Evolutionary conservation across 2,329 filamentous ascomycete genomes (phyloP), one percentile per base, ranked within the genome.

Genomic region (Sporothrix pseudoabietina): DNA sequence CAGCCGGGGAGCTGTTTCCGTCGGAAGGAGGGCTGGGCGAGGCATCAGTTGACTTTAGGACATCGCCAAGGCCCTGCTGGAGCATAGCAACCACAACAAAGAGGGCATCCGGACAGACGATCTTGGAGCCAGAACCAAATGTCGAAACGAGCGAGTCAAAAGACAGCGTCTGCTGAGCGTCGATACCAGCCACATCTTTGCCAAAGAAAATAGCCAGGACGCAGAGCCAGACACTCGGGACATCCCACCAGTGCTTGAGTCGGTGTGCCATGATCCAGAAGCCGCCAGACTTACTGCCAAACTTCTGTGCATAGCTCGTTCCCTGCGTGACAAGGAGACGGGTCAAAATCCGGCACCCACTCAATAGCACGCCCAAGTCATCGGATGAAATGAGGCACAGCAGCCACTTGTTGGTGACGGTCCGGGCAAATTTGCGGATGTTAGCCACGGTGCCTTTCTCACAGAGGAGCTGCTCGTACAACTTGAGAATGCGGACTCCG

Each of bases 401-500:
- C 16, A 97, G 87, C 94, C 94, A 98, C 91, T 97, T 97, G 77
- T 97, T 97, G 30, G 95, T 98, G 9, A 99, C 95, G 1, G 95
- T 97, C 79, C 92, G 92, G 5, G 94, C 93, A 84, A 99, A 98
- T 78, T 94, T 96, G 79, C 91, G 89, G 72, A 97, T 92, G 75
- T 91, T 90, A 16, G 84, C 84, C 10, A 87, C 83, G 76, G 91
- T 93, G 30, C 87, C 87, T 77, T 89, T 89, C 75, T 93, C 90
- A 78, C 94, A 97, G 10, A 98, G 84, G 12, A 97, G 85, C 35
- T 90, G 87, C 8, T 91, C 88, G 78, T 96, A 95, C 82, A 97
- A 90, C 76, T 88, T 88, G 26, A 98, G 83, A 71, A 98, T 88
- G 75, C 88, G 90, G 52, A 90, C 86, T 8, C 93, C 94, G 52